A percentile compares a stretch with the other conserved stretches of the same genome.
phyloP scores from a whole-genome alignment of 345 rosid species.

The Arabis hirsuta region DNA sequence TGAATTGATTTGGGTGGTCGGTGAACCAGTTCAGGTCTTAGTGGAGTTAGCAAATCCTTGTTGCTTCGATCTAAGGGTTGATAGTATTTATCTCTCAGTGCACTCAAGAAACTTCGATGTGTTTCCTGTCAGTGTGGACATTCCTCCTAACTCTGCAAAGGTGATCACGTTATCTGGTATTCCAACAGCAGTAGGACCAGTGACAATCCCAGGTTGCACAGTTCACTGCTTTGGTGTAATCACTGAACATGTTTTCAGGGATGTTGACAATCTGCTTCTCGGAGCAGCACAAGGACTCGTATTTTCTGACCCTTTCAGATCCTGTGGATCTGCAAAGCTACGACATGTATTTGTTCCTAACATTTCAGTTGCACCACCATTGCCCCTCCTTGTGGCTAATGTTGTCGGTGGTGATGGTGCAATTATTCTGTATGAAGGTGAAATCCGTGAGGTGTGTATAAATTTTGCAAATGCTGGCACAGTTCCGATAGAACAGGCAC shows the following conservation, averaged over 20 bases:
- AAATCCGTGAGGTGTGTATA: constrained; percentile 79
- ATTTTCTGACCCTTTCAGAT: constrained; percentile 95
- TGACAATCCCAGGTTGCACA: constrained; percentile 84
- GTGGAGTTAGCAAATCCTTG: constrained; percentile 99
- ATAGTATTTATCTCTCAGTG: constrained; percentile 89
- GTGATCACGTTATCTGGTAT: constrained; percentile 93
- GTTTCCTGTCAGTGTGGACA: constrained; percentile 87
- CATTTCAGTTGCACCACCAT: constrained; percentile 76
- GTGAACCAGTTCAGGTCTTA: constrained; percentile 96
- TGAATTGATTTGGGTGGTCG: constrained; percentile 90
- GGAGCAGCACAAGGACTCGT: constrained; percentile 99
- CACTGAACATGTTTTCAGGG: constrained; percentile 90
- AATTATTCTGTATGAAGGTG: constrained; percentile 91
- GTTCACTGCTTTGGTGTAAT: constrained; percentile 97
- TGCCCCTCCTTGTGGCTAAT: constrained; percentile 84
- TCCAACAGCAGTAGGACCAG: constrained; percentile 83
- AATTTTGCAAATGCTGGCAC: constrained; percentile 97
- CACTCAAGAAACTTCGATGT: constrained; percentile 93
- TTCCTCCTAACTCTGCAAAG: constrained; percentile 94
- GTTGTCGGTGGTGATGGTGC: constrained; percentile 95
- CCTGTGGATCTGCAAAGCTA: constrained; percentile 89
- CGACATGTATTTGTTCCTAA: constrained; percentile 77
- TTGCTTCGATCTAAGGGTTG: constrained; percentile 88
- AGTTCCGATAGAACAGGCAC: constrained; percentile 87
- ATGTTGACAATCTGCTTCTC: constrained; percentile 93